Evolutionary conservation across 1,139 yeast species (phyloP), one percentile per base, ranked within the genome.

Genomic region (Saccharomyces hybrid): DNA sequence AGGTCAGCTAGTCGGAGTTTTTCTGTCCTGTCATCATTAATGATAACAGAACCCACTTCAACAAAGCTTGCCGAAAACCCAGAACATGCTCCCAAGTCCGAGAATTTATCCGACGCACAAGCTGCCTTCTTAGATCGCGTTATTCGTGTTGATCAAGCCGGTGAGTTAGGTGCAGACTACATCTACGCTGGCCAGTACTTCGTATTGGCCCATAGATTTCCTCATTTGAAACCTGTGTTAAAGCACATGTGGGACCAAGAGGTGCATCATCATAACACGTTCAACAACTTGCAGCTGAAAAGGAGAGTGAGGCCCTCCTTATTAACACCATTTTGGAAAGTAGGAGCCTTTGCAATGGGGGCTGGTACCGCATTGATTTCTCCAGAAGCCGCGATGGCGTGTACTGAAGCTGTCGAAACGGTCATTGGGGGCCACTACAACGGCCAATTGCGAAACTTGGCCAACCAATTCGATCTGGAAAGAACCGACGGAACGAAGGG

Each of bases 221-320:
- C 96, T 2, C 88, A 86, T 60, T 72, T 86, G 57, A 82, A 80
- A 65, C 86, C 87, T 0, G 77, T 90, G 11, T 76, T 93, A 64
- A 81, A 84, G 65, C 98, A 93, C 69, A 93, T 93, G 99, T 91
- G 99, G 98, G 96, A 90, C 48, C 98, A 93, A 70, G 99, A 93
- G 66, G 76, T 91, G 47, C 88, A 85, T 63, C 99, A 93, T 65
- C 96, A 90, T 68, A 74, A 80, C 57, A 87, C 96, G 0, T 93
- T 93, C 73, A 88, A 95, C 68, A 71, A 77, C 3, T 73, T 91
- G 44, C 98, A 93, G 68, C 75, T 81, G 0, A 78, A 80, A 58
- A 83, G 88, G 60, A 76, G 98, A 53, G 96, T 91, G 0, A 79
- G 99, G 61, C 99, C 99, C 1, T 88, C 96, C 0, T 64, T 91